A percentile compares a stretch with the other conserved stretches of the same genome.
Conservation (phyloP, 1,139 yeast species). For the Blastobotrys indianensis region DNA sequence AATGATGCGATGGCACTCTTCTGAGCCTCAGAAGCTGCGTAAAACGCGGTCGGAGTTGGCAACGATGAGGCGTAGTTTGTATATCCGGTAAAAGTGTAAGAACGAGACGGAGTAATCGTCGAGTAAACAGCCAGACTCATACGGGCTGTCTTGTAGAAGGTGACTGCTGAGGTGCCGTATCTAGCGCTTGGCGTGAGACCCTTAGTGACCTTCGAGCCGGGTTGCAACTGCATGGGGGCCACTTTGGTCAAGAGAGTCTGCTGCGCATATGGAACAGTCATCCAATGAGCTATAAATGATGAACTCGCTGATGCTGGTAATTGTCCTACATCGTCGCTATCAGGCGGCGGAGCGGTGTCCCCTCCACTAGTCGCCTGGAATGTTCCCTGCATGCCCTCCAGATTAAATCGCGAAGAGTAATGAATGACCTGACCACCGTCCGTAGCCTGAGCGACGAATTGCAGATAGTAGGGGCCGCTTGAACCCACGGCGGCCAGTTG, state of each 20-base stretch:
- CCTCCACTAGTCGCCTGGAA: conserved; percentile 38
- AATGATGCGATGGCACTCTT: conserved; percentile 9
- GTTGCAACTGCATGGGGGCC: conserved; percentile 92
- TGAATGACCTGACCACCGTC: conserved; percentile 54
- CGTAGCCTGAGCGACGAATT: conserved; percentile 46
- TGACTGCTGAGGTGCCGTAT: conserved; percentile 57
- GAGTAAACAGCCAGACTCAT: conserved; percentile 40
- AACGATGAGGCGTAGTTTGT: conserved; percentile 51
- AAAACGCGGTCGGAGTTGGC: conserved; percentile 25
- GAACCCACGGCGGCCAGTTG: conserved; percentile 45
- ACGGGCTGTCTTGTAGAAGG: conserved; percentile 46
- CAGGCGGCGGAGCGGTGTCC: conserved; percentile 40
- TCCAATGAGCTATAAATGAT: conserved; percentile 22
- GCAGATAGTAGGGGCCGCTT: conserved; percentile 65
- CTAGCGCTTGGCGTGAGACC: conserved; percentile 19
- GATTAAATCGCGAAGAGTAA: conserved; percentile 60
- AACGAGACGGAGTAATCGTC: conserved; percentile 80
- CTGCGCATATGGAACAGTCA: conserved; percentile 54
- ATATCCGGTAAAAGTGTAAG: conserved; percentile 58
- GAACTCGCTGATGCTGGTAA: conserved; percentile 33
- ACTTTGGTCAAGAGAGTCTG: conserved; percentile 72
- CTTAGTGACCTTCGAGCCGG: conserved; percentile 57
- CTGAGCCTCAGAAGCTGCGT: conserved; percentile 21
- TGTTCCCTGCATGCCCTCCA: conserved; percentile 68
- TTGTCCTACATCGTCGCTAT: conserved; percentile 17